Evolutionary conservation across 306 rosid species (phyloP), one percentile per base, ranked within the genome.

Genomic region (Casuarina equisetifolia): DNA sequence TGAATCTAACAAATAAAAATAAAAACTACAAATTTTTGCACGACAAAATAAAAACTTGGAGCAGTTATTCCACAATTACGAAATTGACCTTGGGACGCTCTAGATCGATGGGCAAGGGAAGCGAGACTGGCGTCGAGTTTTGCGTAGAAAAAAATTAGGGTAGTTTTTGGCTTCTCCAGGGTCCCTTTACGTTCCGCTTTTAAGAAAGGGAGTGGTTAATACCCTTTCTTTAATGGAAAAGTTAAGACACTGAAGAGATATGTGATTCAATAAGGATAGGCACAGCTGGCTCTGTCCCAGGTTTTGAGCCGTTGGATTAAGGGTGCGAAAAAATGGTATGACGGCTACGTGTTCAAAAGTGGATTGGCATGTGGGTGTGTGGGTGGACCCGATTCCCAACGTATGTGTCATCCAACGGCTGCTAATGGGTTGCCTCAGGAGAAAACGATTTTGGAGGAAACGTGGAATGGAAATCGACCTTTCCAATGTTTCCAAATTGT

Each of bases 41-140:
- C 32, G 32, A 25, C 0, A 25, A 25, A 25, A 49, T 5, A 46
- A 46, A 46, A 4, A 44, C 61, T 50, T 44, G 72, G 70, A 58
- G 88, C 74, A 42, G 42, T 44, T 62, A 62, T 4, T 6, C 3
- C 0, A 54, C 82, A 86, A 83, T 89, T 84, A 88, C 97, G 67
- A 64, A 79, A 84, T 87, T 91, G 89, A 80, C 97, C 98, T 90
- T 74, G 44, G 75, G 83, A 69, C 36, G 87, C 77, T 84, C 85
- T 84, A 61, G 88, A 86, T 85, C 85, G 74, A 51, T 19, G 78
- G 58, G 64, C 9, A 19, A 13, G 44, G 82, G 71, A 82, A 42
- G 59, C 73, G 67, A 73, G 85, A 80, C 78, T 82, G 78, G 74
- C 69, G 79, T 74, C 53, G 75, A 64, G 73, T 76, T 72, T 81